Evolutionary conservation across 768 basidiomycete genomes (phyloP).

Genomic region (Lanmaoa pseudosensibilis): DNA sequence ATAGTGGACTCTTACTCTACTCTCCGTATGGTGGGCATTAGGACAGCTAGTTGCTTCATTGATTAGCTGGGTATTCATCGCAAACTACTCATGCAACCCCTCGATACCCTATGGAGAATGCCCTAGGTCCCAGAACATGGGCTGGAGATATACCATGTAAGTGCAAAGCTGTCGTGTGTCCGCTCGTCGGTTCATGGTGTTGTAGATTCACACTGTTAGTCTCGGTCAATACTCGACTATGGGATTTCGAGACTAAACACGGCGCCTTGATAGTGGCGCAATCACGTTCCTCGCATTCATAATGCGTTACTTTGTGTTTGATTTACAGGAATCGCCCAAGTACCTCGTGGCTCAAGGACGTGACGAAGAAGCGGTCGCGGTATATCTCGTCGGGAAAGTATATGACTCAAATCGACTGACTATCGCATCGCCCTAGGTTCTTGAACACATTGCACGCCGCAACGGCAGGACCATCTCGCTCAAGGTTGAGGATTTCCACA

Average conservation of each 20-base stretch:
- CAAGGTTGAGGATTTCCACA: constrained; percentile 44
- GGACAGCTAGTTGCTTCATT: constrained; percentile 51
- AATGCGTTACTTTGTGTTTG: constrained; percentile 55
- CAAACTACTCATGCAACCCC: constrained; percentile 51
- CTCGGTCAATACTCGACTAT: constrained; percentile 1
- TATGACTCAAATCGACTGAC: not conserved
- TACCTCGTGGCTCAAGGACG: constrained; percentile 57
- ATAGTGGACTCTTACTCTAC: constrained; percentile 53
- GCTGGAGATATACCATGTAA: constrained; percentile 59
- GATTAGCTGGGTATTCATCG: constrained; percentile 57
- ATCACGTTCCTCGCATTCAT: constrained; percentile 55
- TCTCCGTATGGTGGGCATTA: constrained; percentile 55
- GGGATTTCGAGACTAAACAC: constrained; percentile 1
- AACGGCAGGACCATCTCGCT: constrained; percentile 49
- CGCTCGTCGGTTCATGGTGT: not conserved
- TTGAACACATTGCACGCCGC: constrained; percentile 47
- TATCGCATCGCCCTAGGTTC: constrained; percentile 33
- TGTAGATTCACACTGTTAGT: constrained; percentile 43
- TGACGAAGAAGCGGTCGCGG: constrained; percentile 54
- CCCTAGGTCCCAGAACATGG: constrained; percentile 50
- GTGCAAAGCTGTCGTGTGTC: not conserved
- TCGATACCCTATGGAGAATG: constrained; percentile 40
- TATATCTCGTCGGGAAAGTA: constrained; percentile 11
- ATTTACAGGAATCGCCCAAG: constrained; percentile 61
- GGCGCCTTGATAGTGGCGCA: constrained; percentile 35